Base-by-base conservation (phyloP, 495 filamentous ascomycete species). In the Copromyces sp. region DNA sequence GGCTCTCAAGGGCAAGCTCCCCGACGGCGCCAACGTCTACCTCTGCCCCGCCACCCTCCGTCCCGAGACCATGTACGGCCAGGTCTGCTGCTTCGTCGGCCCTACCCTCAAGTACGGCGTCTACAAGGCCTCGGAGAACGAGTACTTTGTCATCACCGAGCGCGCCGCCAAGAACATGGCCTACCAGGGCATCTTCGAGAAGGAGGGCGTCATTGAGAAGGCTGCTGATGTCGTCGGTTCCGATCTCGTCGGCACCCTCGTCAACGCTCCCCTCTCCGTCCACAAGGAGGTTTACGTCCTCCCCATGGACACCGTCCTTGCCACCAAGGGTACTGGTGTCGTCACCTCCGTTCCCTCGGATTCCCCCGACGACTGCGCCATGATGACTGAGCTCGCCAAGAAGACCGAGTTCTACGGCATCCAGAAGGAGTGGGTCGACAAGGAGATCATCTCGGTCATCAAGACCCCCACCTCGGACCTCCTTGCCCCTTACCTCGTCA, bases 321-420 rank as follows among this genome's bases (percentile, higher is more conserved):
- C 93, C 17, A 90, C 90, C 72, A 99, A 99, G 85, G 95, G 95
- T 76, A 99, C 95, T 47, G 95, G 94, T 80, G 94, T 99, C 41
- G 95, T 99, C 68, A 97, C 94, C 5, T 98, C 89, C 29, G 95
- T 99, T 14, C 95, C 95, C 38, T 96, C 93, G 2, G 94, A 99
- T 82, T 95, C 92, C 74, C 95, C 95, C 3, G 95, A 99, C 76
- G 95, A 99, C 80, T 99, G 92, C 81, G 93, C 93, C 71, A 99
- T 93, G 20, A 84, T 96, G 53, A 86, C 86, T 41, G 95, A 99
- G 73, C 87, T 99, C 71, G 88, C 90, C 37, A 98, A 98, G 86
- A 98, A 99, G 86, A 87, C 94, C n/a, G 95, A 98, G 3, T 98
- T 92, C 83, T 98, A 99, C 80, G 90, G 90, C 68, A 98, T 99